phyloP scores from a whole-genome alignment of 2,329 filamentous ascomycete genomes.

The Cephalotrichum gorgonifer region DNA sequence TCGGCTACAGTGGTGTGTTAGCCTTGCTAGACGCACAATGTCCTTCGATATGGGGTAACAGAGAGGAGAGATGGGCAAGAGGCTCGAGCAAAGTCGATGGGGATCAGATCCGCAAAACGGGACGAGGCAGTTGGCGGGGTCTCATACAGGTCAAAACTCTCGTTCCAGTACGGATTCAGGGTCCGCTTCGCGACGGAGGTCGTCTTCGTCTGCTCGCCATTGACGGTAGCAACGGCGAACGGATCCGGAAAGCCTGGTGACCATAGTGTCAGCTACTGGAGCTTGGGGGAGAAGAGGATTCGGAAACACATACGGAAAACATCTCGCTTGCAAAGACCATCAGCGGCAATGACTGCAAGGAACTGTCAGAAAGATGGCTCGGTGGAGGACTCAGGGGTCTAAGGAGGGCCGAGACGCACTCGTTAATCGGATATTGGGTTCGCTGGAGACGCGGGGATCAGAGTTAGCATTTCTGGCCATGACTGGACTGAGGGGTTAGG shows the following conservation, averaged over 20 bases:
- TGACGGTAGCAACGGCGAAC: constrained; percentile 93
- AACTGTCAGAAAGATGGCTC: constrained; percentile 14
- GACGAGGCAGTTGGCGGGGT: neutral
- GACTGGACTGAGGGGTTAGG: neutral
- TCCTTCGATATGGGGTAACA: neutral
- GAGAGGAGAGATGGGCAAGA: neutral
- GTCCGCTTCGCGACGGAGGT: constrained; percentile 95
- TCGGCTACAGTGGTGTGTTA: constrained; percentile 45
- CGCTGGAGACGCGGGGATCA: constrained; percentile 31
- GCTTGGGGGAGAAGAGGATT: neutral
- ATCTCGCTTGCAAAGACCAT: constrained; percentile 98
- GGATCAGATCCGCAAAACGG: constrained; percentile 6
- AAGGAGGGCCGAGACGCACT: constrained; percentile 46
- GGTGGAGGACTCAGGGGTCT: constrained; percentile 17
- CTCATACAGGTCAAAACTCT: constrained; percentile 94
- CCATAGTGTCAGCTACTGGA: constrained; percentile 16
- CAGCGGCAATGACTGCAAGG: constrained; percentile 82
- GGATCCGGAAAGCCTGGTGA: constrained; percentile 83
- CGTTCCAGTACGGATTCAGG: constrained; percentile 99
- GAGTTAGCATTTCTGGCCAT: constrained; percentile 17
- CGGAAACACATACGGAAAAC: constrained; percentile 71
- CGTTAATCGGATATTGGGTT: constrained; percentile 84
- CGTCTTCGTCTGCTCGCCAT: constrained; percentile 97
- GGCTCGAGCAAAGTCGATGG: constrained; percentile 2
- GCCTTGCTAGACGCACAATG: neutral